Conservation (phyloP, 139 green algal genomes). For the Coelastrella sp. region DNA sequence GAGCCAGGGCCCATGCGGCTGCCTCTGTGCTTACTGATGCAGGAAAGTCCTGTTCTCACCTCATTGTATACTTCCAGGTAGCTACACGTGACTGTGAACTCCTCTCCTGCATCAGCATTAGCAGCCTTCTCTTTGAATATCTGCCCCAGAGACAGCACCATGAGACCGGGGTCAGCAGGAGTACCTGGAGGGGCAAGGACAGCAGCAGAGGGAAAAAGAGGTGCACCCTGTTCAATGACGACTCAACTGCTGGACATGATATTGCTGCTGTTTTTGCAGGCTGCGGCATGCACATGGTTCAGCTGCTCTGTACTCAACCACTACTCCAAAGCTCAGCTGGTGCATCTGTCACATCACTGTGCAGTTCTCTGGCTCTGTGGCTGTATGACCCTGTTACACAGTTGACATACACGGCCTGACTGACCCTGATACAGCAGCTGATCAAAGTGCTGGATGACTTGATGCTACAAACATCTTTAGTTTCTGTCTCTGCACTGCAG, state of each 20-base stretch:
- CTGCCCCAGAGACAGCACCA: constrained; percentile 81
- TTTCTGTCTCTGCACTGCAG: too few species aligned
- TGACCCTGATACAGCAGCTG: too few species aligned
- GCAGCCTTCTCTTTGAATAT: constrained; percentile 76
- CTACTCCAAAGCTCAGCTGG: too few species aligned
- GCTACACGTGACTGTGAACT: constrained; percentile 72
- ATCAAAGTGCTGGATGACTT: too few species aligned
- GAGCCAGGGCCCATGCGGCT: neutral
- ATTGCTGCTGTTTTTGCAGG: neutral
- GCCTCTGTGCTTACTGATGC: neutral
- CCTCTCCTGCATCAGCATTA: constrained; percentile 49
- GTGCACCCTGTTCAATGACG: too few species aligned
- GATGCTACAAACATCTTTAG: too few species aligned
- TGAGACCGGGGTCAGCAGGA: constrained; percentile 79
- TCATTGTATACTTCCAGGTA: constrained; percentile 89
- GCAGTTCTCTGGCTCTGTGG: too few species aligned
- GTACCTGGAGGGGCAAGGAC: constrained; percentile 54
- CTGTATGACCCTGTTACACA: too few species aligned
- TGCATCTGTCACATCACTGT: too few species aligned
- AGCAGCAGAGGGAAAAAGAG: neutral
- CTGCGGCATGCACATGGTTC: neutral
- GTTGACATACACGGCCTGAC: too few species aligned
- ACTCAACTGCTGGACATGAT: too few species aligned
- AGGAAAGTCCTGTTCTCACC: constrained; percentile 50
- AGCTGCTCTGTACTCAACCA: neutral